Evolutionary conservation across 176 grass and related monocot genomes (phyloP).

Genomic region (Canna indica): DNA sequence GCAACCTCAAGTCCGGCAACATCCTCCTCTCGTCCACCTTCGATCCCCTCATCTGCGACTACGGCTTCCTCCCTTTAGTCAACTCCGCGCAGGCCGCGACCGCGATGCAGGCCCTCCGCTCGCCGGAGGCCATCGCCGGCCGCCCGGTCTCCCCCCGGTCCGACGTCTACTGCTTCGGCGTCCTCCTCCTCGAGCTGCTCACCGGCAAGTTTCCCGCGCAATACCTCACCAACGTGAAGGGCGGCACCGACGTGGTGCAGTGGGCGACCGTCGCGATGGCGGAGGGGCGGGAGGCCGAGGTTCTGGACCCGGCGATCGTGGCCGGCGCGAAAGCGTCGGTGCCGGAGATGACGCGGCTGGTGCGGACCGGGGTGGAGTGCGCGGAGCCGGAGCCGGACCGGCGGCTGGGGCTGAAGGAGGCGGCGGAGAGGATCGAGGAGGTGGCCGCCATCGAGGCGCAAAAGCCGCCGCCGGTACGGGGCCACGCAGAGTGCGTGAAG

Average conservation of each 20-base stretch:
- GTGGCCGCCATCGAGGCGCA: constrained; percentile 6
- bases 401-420: constrained; percentile 46
- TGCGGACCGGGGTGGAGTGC: constrained; percentile 44
- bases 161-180: background rate
- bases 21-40: constrained; percentile 55
- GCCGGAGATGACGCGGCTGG: constrained; percentile 69
- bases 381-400: constrained; percentile 36
- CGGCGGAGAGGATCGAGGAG: constrained; percentile 41
- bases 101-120: constrained; percentile 34
- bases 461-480: background rate
- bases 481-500: constrained; percentile 35
- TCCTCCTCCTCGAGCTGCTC: constrained; percentile 3
- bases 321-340: constrained; percentile 36
- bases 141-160: background rate
- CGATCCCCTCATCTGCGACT: constrained; percentile 76
- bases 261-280: constrained; percentile 54
- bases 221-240: constrained; percentile 57
- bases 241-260: constrained; percentile 66
- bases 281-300: constrained; percentile 45
- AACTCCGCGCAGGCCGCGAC: constrained; percentile 15
- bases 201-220: constrained; percentile 53
- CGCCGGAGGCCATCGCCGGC: constrained; percentile 35
- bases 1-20: constrained; percentile 87
- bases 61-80: constrained; percentile 46
- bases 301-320: constrained; percentile 57